Conservation (phyloP, 306 rosid genomes). For the Echinosophora koreensis region DNA sequence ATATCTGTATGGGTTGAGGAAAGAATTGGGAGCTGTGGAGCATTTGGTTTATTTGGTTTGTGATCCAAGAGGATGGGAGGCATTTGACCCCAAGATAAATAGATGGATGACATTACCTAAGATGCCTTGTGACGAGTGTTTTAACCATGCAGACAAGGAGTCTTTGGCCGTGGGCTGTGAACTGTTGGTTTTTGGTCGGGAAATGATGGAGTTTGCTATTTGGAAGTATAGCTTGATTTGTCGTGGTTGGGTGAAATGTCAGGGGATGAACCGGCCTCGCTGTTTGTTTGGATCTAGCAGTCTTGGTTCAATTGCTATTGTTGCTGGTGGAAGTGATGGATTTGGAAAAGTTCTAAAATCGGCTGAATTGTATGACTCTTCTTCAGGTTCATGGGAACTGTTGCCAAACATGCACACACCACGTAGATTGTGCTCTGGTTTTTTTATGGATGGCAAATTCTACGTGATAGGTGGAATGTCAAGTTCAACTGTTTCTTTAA, state of each 20-base stretch:
- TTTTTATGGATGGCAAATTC: slow-evolving; percentile 88
- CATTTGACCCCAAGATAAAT: slow-evolving; percentile 64
- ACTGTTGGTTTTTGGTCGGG: slow-evolving; percentile 86
- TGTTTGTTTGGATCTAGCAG: slow-evolving; percentile 92
- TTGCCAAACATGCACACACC: slow-evolving; percentile 82
- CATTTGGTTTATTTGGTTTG: slow-evolving; percentile 91
- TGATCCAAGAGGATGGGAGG: slow-evolving; percentile 88
- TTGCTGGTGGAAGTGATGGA: slow-evolving; percentile 90
- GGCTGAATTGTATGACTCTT: slow-evolving; percentile 80
- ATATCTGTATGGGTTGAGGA: slow-evolving; percentile 71
- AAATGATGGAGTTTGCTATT: slow-evolving; percentile 82
- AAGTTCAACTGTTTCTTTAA: slow-evolving; percentile 71
- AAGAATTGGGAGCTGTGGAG: slow-evolving; percentile 68
- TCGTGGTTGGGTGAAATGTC: slow-evolving; percentile 80
- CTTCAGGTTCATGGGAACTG: slow-evolving; percentile 74
- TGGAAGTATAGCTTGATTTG: slow-evolving; percentile 78
- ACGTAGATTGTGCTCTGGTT: slow-evolving; percentile 91
- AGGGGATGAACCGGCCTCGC: slow-evolving; percentile 84
- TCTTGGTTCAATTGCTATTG: slow-evolving; percentile 82
- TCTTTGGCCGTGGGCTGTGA: slow-evolving; percentile 88
- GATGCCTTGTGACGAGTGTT: slow-evolving; percentile 96
- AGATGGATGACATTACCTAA: slow-evolving; percentile 87
- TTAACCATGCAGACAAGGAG: slow-evolving; percentile 93
- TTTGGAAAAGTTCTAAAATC: slow-evolving; percentile 76
- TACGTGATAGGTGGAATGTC: slow-evolving; percentile 97